Evolutionary conservation across 805 yeast species (phyloP), one percentile per base, ranked within the genome.

Genomic region (Yamadazyma philogaea): DNA sequence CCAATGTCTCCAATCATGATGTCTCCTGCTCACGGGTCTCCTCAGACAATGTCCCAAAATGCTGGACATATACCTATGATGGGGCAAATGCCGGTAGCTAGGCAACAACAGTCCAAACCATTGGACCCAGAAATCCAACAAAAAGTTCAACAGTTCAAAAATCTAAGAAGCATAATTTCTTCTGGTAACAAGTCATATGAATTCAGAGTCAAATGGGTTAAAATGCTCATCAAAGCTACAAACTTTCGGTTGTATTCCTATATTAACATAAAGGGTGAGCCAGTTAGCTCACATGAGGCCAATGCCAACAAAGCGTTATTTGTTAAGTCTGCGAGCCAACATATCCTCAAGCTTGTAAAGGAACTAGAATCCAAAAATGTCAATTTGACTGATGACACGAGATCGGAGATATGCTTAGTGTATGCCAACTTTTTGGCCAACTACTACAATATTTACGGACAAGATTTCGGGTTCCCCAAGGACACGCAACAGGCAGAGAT

Each of bases 211-310:
- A 57, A 64, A 45, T 70, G 75, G 75, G 61, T 66, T 39, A 65
- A 67, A 44, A 66, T 64, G 70, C 56, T 70, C 49, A 59, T 70
- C 16, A 48, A 52, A 14, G 72, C 75, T 11, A 61, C 66, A 22
- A 68, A 68, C 47, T 62, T 53, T 50, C 59, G 61, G 49, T 55
- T 70, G 15, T 69, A 63, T 47, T 57, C 67, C n/a, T 68, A 64
- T 46, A 60, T 70, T 41, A 69, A 66, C 51, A 67, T 70, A 44
- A 66, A 64, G 51, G 75, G 75, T 16, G 72, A 67, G 40, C 53
- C 56, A 14, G 56, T 68, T 10, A 39, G 51, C 2, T 50, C 60
- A 1, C 71, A 63, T 15, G 63, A 61, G 34, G 56, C 56, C 4
- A 51, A 51, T 15, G 48, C 51, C 27, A 66, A 64, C 53, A 68